Base-by-base conservation (phyloP, 2,329 filamentous ascomycete species). In the Ascochyta fabae region DNA sequence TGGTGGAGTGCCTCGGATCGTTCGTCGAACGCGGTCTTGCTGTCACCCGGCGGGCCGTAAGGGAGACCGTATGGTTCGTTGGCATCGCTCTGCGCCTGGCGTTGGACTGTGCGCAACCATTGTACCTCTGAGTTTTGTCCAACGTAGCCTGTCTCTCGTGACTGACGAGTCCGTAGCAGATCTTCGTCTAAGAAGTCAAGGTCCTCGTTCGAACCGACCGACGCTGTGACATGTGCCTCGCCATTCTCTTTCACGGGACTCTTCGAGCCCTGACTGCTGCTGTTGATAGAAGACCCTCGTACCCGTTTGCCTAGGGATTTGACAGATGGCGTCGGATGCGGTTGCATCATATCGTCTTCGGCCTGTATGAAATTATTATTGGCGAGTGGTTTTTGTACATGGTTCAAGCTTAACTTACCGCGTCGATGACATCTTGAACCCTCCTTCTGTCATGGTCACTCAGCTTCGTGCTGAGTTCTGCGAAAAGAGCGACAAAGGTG, bases 101-200 rank as follows among this genome's bases (percentile, higher is more conserved):
- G 62, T 24, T 67, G 63, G 12, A 76, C 60, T 12, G 66, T 68
- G 13, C 67, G 64, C 12, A 75, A 41, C 72, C 72, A 74, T 24
- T 73, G 69, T 2, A 75, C 61, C 39, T 72, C 73, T 1, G 72
- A 74, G 38, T 66, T 70, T 35, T 70, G 67, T 7, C 72, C 73
- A 27, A 74, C 49, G 26, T 71, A 75, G 2, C 73, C 73, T 3
- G 70, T 73, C 26, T 69, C 69, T 48, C 68, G 64, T 1, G 70
- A 63, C 24, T 70, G 65, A 16, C 50, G 65, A 26, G 19, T 65
- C 6, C 69, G 68, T 47, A 70, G 56, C 23, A 74, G 34, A 39
- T 76, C 67, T 45, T 75, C 73, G 6, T 65, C 64, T 5, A 71
- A 46, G 12, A 63, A 55, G 38, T 73, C 71, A 4, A 70, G 52